Evolutionary conservation across 768 basidiomycete genomes (phyloP).

Genomic region (Lentinula lateritia): DNA sequence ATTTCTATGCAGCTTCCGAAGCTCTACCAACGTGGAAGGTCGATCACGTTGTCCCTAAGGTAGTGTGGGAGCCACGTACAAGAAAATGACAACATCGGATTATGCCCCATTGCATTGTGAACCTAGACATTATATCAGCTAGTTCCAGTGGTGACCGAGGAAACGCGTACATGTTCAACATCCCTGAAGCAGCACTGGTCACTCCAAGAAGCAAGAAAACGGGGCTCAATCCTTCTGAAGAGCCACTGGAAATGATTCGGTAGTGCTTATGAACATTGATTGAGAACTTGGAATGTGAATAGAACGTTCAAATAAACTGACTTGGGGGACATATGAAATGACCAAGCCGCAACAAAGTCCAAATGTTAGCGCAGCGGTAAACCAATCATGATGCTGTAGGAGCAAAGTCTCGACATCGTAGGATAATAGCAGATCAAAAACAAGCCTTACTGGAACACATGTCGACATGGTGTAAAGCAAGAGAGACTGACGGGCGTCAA

Average conservation of each 20-base stretch:
- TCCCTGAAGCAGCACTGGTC: constrained; percentile 73
- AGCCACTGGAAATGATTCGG: constrained; percentile 70
- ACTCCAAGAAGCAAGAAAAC: constrained; percentile 88
- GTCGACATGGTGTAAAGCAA: constrained; percentile 1
- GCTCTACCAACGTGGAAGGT: constrained; percentile 35
- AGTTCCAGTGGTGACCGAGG: background rate
- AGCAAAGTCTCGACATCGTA: background rate
- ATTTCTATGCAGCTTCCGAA: constrained; percentile 71
- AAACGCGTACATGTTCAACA: constrained; percentile 72
- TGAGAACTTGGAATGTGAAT: background rate
- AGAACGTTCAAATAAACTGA: constrained; percentile 23
- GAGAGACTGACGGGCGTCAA: background rate
- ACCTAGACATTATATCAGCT: constrained; percentile 33
- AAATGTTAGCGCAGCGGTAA: constrained; percentile 57
- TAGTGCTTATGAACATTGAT: constrained; percentile 44
- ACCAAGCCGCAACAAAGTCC: constrained; percentile 69
- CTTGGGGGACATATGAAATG: constrained; percentile 83
- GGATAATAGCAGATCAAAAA: background rate
- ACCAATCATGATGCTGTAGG: constrained; percentile 65
- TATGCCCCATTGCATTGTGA: constrained; percentile 80
- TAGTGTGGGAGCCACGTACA: constrained; percentile 38
- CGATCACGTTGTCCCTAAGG: background rate
- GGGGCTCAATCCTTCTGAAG: constrained; percentile 88
- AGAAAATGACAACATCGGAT: constrained; percentile 76
- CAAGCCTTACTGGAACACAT: constrained; percentile 1